Evolutionary conservation across 1,284 basidiomycete genomes (phyloP), one percentile per base, ranked within the genome.

Genomic region (Earliella scabrosa): DNA sequence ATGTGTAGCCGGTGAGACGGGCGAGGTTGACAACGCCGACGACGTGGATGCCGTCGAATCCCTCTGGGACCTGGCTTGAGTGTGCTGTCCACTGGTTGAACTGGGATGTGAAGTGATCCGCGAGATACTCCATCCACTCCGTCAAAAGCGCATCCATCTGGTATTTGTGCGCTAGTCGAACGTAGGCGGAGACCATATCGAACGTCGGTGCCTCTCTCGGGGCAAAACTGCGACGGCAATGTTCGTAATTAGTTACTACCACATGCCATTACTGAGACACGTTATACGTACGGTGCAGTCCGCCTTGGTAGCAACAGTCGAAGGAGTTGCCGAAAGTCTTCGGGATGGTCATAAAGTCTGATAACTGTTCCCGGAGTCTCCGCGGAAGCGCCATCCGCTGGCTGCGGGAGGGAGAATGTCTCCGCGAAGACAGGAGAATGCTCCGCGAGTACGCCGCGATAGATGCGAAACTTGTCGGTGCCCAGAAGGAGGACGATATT

Each of bases 401-500:
- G 45, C 18, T 56, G 52, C 7, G 52, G 59, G 5, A 58, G 4
- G 5, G 50, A 38, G 32, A 60, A 52, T 50, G 55, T 50, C 26
- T 53, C 53, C 14, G 23, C 39, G 43, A 58, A 55, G 3, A 58
- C 56, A 1, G 55, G 47, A 0, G 59, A 61, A 21, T 47, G 44
- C 6, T 45, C 43, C 5, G 53, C 24, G 23, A 61, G 53, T 32
- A 53, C 11, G 5, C 56, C 50, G 14, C 36, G 36, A 45, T 53
- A 53, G 1, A 58, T 46, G 2, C 34, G 24, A 13, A 61, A 58
- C 13, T 45, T 32, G 23, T 56, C 35, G 34, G 51, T 21, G 27
- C 47, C 11, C 0, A 53, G 50, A 26, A 54, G 26, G 5, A 61
- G 38, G 4, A 46, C 46, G 26, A 61, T 18, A 11, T 32, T 53